A percentile compares a stretch with the other conserved stretches of the same genome.
Evolutionary conservation across 495 filamentous ascomycete species (phyloP).

Genomic region (Echria macrotheca): DNA sequence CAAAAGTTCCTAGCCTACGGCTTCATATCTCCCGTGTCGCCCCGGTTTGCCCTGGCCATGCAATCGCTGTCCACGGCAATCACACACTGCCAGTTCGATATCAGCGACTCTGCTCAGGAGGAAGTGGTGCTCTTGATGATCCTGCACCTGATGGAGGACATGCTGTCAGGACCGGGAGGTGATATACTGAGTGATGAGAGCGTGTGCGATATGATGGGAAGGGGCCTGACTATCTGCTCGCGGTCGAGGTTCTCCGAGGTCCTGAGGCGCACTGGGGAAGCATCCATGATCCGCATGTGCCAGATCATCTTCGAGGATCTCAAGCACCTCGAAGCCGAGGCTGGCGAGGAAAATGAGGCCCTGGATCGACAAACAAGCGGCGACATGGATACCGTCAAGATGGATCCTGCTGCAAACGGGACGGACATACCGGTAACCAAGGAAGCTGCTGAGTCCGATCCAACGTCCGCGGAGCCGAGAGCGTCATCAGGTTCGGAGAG

Average conservation of each 20-base stretch:
- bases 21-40: conserved; percentile 75
- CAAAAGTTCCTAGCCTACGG: conserved; percentile 97
- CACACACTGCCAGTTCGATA: conserved; percentile 97
- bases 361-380: conserved; percentile 57
- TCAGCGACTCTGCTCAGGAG: conserved; percentile 87
- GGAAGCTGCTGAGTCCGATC: conserved; percentile 33
- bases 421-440: conserved; percentile 37
- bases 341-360: conserved; percentile 52
- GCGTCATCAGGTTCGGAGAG: conserved; percentile 40
- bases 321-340: conserved; percentile 74
- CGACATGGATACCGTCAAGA: conserved; percentile 71
- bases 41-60: conserved; percentile 84
- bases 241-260: conserved; percentile 88
- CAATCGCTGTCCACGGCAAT: conserved; percentile 90
- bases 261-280: conserved; percentile 84
- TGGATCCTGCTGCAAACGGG: conserved; percentile 83
- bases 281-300: conserved; percentile 97
- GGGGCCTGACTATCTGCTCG: conserved; percentile 94
- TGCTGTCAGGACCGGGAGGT: conserved; percentile 89
- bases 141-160: conserved; percentile 94
- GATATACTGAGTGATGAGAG: conserved; percentile 91
- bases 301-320: conserved; percentile 93
- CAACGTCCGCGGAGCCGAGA: conserved; percentile 42
- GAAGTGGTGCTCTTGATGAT: conserved; percentile 93
- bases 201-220: conserved; percentile 99